Evolutionary conservation across 768 basidiomycete species (phyloP).

Genomic region (Galerina marginata): DNA sequence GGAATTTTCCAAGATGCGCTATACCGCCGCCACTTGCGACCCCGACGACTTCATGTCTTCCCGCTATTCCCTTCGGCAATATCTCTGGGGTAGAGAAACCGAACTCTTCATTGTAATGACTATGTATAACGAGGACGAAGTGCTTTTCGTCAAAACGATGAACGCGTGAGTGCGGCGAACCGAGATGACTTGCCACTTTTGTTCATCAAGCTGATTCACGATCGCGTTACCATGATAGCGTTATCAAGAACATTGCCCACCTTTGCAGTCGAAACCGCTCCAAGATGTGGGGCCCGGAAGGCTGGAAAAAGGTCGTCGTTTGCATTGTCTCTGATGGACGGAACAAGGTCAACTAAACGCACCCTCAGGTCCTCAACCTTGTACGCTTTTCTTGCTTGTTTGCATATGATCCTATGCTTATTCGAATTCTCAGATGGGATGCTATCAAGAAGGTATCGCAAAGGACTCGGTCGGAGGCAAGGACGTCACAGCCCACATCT

Average conservation of each 20-base stretch:
- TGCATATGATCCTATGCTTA: background rate
- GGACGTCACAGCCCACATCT: constrained; percentile 93
- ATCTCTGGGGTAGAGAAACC: constrained; percentile 78
- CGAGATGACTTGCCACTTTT: background rate
- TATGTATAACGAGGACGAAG: constrained; percentile 94
- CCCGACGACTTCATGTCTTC: constrained; percentile 85
- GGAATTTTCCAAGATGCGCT: constrained; percentile 84
- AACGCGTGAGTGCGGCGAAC: constrained; percentile 62
- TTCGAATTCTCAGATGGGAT: constrained; percentile 65
- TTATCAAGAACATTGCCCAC: constrained; percentile 87
- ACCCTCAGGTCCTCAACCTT: constrained; percentile 89
- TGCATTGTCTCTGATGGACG: constrained; percentile 88
- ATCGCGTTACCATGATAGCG: constrained; percentile 43
- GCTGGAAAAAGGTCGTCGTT: constrained; percentile 91
- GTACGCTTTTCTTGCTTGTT: constrained; percentile 43
- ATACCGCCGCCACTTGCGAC: constrained; percentile 89
- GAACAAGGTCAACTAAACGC: constrained; percentile 85
- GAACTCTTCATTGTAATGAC: constrained; percentile 97
- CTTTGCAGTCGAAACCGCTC: constrained; percentile 72
- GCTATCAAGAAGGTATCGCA: constrained; percentile 88
- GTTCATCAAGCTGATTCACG: constrained; percentile 5
- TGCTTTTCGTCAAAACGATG: constrained; percentile 81
- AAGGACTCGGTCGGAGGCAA: constrained; percentile 89
- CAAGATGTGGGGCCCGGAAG: constrained; percentile 86
- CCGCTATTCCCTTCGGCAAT: constrained; percentile 81